Percentiles rank a stretch among this genome's conserved stretches.
phyloP scores from a whole-genome alignment of 2,329 filamentous ascomycete genomes.

The Penicillium freii region DNA sequence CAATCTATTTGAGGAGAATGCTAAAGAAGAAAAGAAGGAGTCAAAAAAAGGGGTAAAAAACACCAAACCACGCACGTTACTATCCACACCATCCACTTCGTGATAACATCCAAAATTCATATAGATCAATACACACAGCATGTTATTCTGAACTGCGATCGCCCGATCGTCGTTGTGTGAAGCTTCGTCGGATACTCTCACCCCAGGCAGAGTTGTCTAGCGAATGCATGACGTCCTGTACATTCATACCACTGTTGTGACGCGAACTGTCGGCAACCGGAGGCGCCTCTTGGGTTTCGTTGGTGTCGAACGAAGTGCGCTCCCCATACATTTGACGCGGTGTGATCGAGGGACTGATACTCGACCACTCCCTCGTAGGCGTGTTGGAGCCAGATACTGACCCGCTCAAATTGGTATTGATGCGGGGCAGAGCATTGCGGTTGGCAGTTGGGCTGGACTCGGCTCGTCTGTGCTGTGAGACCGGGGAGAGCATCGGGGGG shows the following conservation, averaged over 20 bases:
- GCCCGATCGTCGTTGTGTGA: slow-evolving; percentile 61
- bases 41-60: not conserved
- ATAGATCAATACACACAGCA: slow-evolving; percentile 13
- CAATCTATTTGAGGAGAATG: slow-evolving; percentile 6
- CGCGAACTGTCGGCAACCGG: slow-evolving; percentile 49
- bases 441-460: slow-evolving; percentile 29
- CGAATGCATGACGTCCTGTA: slow-evolving; percentile 76
- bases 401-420: slow-evolving; percentile 43
- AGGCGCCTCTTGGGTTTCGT: slow-evolving; percentile 19
- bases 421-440: slow-evolving; percentile 48
- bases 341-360: slow-evolving; percentile 51
- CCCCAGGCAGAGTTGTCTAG: slow-evolving; percentile 90
- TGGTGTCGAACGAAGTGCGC: slow-evolving; percentile 33
- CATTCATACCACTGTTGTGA: slow-evolving; percentile 68
- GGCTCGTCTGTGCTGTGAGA: slow-evolving; percentile 26
- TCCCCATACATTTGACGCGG: slow-evolving; percentile 33
- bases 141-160: slow-evolving; percentile 15
- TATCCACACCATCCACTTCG: slow-evolving; percentile 1
- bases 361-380: slow-evolving; percentile 48
- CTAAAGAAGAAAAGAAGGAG: slow-evolving; percentile 6
- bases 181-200: slow-evolving; percentile 84
- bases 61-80: slow-evolving; percentile 2
- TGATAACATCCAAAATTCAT: slow-evolving; percentile 11
- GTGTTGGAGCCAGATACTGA: slow-evolving; percentile 36
- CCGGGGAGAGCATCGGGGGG: slow-evolving; percentile 36